A percentile compares a stretch with the other conserved stretches of the same genome.
phyloP scores from a whole-genome alignment of 1,284 basidiomycete genomes.

The Ganoderma resinaceum region DNA sequence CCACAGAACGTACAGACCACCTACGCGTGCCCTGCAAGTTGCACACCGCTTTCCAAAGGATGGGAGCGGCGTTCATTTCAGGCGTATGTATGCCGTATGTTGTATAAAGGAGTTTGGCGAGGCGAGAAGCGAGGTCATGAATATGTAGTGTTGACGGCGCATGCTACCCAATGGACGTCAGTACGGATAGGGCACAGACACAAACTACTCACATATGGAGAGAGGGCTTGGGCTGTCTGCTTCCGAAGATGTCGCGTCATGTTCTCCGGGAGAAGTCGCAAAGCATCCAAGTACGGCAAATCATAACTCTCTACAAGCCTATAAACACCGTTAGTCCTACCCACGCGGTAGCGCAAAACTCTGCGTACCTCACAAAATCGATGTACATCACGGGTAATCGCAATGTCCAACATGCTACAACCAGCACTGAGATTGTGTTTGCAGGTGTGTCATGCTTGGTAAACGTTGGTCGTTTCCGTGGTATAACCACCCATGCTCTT shows the following conservation, averaged over 20 bases:
- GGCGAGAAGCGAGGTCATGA: conserved; percentile 66
- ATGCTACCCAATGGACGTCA: conserved; percentile 49
- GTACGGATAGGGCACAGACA: neutral
- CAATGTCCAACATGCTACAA: conserved; percentile 80
- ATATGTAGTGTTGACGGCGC: conserved; percentile 65
- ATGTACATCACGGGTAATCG: conserved; percentile 78
- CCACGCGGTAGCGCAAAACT: neutral
- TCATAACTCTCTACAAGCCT: conserved; percentile 78
- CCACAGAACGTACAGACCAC: conserved; percentile 39
- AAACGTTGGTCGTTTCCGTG: conserved; percentile 26
- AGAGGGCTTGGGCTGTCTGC: conserved; percentile 68
- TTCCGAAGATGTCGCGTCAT: conserved; percentile 78
- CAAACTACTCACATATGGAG: conserved; percentile 63
- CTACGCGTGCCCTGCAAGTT: conserved; percentile 79
- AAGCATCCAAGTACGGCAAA: conserved; percentile 85
- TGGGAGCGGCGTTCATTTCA: conserved; percentile 78
- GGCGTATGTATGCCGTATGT: conserved; percentile 73
- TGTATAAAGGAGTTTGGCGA: conserved; percentile 63
- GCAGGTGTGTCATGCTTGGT: conserved; percentile 58
- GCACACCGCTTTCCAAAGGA: conserved; percentile 83
- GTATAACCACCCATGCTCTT: conserved; percentile 8
- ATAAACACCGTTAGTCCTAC: neutral
- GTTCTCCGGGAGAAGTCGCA: conserved; percentile 66
- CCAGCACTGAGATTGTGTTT: conserved; percentile 69
- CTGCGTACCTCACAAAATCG: conserved; percentile 71